Base-by-base conservation (phyloP, 768 basidiomycete genomes). In the Russula abietina region DNA sequence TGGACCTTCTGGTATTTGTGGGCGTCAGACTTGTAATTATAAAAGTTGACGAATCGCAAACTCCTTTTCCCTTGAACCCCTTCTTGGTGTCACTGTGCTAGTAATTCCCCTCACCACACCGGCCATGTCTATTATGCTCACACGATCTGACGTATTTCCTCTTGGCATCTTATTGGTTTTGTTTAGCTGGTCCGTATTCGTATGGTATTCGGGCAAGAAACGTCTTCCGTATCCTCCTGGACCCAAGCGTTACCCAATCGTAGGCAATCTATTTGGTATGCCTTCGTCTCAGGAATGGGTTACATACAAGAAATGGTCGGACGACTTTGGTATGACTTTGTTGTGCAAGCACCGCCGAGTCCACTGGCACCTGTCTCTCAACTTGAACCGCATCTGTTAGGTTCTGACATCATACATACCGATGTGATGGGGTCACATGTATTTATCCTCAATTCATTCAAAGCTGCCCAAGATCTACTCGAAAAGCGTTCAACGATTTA, bases 401-500 rank as follows among this genome's bases (percentile, higher is more conserved):
- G 43, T 39, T 67, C 55, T 19, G 69, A 68, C 14, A 32, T 72
- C 33, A 51, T 71, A 3, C 66, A 70, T 36, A 22, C 67, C 12
- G 60, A 70, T 28, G 33, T 70, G 10, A 28, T 69, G 11, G 69
- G 70, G 2, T 59, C 57, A 17, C 62, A 57, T 24, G 39, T 71
- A 8, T 36, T 70, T 9, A 36, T 73, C 28, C 38, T 72, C 28
- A 72, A 71, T 50, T 66, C 70, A 1, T 30, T 55, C 9, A 57
- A 67, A 33, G 64, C 69, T 24, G 69, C 68, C 2, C 55, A 59
- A 9, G 73, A 73, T 3, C 62, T 73, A 12, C 63, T 73, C n/a
- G 69, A 73, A 17, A 67, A 65, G 54, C 65, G 69, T 16, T 68
- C 71, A 6, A 24, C 66, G 17, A 52, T 70, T 9, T 70, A 68